Evolutionary conservation across 1,284 basidiomycete genomes (phyloP), one percentile per base, ranked within the genome.

Genomic region (Rhodotorula sp.): DNA sequence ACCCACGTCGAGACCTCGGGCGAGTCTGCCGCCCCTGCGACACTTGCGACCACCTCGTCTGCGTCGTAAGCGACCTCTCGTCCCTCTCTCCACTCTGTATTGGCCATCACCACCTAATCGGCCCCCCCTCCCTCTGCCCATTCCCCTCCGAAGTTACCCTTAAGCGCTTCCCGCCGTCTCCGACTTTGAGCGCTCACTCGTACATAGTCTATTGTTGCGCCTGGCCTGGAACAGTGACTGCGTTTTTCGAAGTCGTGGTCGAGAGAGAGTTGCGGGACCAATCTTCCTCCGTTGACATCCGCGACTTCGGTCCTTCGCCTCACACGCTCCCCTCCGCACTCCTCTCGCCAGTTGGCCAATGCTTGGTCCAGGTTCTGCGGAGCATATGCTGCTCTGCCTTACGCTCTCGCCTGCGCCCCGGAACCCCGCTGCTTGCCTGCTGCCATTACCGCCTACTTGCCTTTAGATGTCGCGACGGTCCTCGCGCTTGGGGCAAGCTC

Each of bases 11-110:
- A 58, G 59, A 30, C n/a, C 10, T 30, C 31, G 26, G n/a, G 61
- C 50, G 54, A 16, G 15, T 64, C 48, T 22, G 64, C 31, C 11
- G 64, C 64, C 15, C 64, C 64, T 1, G 64, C 64, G 20, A 48
- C 64, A 16, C 46, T 24, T 22, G 64, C 64, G 2, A 53, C 64
- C 13, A 65, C 64, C 15, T 55, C 64, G 28, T n/a, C 44, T 13
- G 64, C 64, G n/a, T 65, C 64, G 44, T 65, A 30, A 59, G 26
- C 5, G 26, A 15, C 15, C n/a, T 8, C 34, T 9, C 13, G 22
- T n/a, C 13, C 37, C 18, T 10, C 54, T 9, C 44, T 16, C 11
- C 30, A 8, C 44, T 28, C 20, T 20, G 5, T 44, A 47, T 44
- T 44, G 18, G 10, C 34, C 37, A 34, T 9, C 26, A 13, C n/a